Evolutionary conservation across 192 early-diverging fungal species (phyloP).

Genomic region (Umbelopsis sp.): DNA sequence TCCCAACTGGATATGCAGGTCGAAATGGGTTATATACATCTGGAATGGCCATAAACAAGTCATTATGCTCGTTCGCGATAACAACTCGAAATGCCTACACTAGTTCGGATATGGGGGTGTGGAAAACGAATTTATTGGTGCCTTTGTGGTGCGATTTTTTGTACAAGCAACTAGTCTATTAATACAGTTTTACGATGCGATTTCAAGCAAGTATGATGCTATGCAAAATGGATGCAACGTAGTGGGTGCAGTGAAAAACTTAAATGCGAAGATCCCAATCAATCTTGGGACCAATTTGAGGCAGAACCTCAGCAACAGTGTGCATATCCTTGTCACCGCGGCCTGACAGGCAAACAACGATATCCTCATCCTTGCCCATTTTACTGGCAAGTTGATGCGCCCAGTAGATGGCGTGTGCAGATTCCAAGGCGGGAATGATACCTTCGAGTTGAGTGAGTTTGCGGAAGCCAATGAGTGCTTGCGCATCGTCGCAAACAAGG

Average conservation of each 20-base stretch:
- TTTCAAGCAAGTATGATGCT: no score
- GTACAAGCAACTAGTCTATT: no score
- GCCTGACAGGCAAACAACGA: slow-evolving; percentile 90
- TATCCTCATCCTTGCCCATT: slow-evolving; percentile 74
- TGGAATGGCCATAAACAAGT: no score
- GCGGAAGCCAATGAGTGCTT: slow-evolving; percentile 87
- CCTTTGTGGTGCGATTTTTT: no score
- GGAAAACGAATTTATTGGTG: no score
- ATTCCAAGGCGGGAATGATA: slow-evolving; percentile 96
- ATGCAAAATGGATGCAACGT: background rate
- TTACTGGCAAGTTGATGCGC: slow-evolving; percentile 78
- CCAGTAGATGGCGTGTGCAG: slow-evolving; percentile 88
- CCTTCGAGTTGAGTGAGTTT: slow-evolving; percentile 73
- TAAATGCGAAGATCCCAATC: slow-evolving; percentile 84
- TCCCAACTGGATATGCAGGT: no score
- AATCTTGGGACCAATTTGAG: slow-evolving; percentile 89
- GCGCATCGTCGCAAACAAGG: slow-evolving; percentile 60
- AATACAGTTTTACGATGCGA: no score
- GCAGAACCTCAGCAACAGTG: slow-evolving; percentile 88
- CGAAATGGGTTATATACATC: no score
- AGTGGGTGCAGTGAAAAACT: background rate
- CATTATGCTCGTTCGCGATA: no score
- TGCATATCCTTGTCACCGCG: slow-evolving; percentile 98
- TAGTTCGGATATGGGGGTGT: no score
- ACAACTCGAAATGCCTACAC: no score